These are phyloP conservation scores for Morella rubra DNA, from an alignment of 306 rosid genomes.

Conservation along the genomic window DNA sequence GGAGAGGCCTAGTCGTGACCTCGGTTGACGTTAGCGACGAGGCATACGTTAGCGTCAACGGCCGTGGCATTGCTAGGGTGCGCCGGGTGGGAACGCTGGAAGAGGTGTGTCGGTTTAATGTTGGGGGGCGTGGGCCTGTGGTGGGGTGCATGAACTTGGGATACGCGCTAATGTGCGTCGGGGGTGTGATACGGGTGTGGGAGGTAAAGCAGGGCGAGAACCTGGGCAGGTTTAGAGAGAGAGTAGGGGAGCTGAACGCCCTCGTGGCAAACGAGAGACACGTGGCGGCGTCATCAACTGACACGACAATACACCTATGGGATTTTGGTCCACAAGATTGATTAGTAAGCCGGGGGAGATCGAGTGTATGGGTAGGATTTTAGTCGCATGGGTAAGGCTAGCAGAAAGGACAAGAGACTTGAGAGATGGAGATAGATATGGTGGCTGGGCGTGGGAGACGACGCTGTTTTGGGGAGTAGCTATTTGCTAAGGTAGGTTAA, in stretches of 20 bases:
- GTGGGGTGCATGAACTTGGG: constrained; percentile 66
- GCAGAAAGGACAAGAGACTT: neutral
- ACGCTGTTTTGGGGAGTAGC: constrained; percentile 29
- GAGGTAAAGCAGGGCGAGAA: constrained; percentile 28
- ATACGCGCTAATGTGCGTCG: constrained; percentile 46
- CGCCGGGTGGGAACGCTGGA: constrained; percentile 41
- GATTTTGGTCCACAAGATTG: constrained; percentile 73
- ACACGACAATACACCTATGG: constrained; percentile 53
- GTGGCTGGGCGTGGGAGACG: constrained; percentile 22
- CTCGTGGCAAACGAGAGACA: constrained; percentile 63
- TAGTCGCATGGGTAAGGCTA: neutral
- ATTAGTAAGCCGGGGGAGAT: too few relatives aligned
- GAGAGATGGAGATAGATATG: neutral
- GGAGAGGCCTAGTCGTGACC: constrained; percentile 40
- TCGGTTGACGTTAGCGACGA: constrained; percentile 52
- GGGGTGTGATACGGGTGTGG: constrained; percentile 55
- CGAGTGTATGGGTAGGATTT: too few relatives aligned
- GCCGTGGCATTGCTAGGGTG: constrained; percentile 47
- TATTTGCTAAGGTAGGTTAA: too few relatives aligned
- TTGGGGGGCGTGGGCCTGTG: constrained; percentile 33
- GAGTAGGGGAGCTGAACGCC: constrained; percentile 33
- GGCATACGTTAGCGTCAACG: constrained; percentile 46
- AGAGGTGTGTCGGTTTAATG: constrained; percentile 44
- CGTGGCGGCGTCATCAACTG: constrained; percentile 43
- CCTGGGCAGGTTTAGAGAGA: constrained; percentile 22